These are phyloP conservation scores for Scleroderma citrinum DNA, from an alignment of 768 basidiomycete species.

Conservation along the genomic window DNA sequence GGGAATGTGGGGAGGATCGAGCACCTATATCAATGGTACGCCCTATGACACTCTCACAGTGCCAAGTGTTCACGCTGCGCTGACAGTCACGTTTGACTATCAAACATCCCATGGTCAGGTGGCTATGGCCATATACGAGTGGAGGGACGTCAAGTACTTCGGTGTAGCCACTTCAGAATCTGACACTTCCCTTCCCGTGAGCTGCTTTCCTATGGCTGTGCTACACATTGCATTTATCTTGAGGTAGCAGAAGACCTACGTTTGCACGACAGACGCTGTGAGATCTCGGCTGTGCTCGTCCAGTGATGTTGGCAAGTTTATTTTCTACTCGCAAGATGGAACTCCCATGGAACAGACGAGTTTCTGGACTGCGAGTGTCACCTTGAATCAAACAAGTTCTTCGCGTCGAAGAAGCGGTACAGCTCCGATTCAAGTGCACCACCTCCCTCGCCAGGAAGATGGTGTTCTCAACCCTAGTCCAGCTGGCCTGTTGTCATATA, in stretches of 20 bases:
- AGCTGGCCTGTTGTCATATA: constrained; percentile 48
- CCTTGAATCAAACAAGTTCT: constrained; percentile 45
- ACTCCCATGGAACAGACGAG: constrained; percentile 64
- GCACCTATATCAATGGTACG: constrained; percentile 81
- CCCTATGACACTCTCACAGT: constrained; percentile 6
- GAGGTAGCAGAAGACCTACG: constrained; percentile 77
- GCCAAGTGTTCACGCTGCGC: constrained; percentile 12
- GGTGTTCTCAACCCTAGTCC: constrained; percentile 44
- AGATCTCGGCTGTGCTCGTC: constrained; percentile 61
- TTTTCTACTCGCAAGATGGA: constrained; percentile 65
- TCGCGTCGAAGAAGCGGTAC: too few relatives aligned
- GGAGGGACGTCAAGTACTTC: constrained; percentile 80
- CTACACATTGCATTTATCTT: constrained; percentile 12
- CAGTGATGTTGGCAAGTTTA: constrained; percentile 82
- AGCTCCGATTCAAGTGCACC: too few relatives aligned
- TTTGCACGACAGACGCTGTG: constrained; percentile 84
- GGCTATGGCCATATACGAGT: constrained; percentile 95
- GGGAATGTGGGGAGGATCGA: constrained; percentile 84
- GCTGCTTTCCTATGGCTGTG: constrained; percentile 21
- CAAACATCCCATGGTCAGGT: constrained; percentile 75
- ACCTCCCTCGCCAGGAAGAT: constrained; percentile 13
- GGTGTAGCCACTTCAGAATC: constrained; percentile 58
- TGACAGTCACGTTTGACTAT: constrained; percentile 67
- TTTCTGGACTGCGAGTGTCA: constrained; percentile 83
- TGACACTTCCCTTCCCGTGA: constrained; percentile 60